A percentile compares a stretch with the other conserved stretches of the same genome.
Evolutionary conservation across 2,329 filamentous ascomycete genomes (phyloP).

Genomic region (Ophiocordyceps camponoti-rufipedis): DNA sequence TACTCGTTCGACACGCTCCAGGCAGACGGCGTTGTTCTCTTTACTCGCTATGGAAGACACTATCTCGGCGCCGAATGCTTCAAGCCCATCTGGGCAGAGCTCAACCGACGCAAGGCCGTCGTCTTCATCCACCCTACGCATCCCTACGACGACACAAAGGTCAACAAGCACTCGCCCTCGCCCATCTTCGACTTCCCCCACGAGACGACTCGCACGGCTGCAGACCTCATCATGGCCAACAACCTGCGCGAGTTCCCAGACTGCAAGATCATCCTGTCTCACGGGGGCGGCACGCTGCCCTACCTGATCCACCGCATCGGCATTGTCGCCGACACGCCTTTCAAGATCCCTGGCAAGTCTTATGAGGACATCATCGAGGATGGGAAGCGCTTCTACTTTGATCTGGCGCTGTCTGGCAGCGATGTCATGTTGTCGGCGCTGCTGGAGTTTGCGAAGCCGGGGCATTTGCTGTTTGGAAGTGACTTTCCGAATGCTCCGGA

Average conservation of each 20-base stretch:
- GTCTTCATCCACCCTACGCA: not conserved
- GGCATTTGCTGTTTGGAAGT: not conserved
- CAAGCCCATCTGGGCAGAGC: not conserved
- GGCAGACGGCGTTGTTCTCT: not conserved
- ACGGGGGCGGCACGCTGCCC: not conserved
- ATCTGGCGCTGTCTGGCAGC: not conserved
- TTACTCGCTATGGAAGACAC: not conserved
- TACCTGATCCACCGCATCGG: not conserved
- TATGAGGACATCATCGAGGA: not conserved
- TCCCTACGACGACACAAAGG: not conserved
- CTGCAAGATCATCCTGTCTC: not conserved
- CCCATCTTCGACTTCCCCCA: not conserved
- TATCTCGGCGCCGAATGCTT: not conserved
- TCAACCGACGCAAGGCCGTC: not conserved
- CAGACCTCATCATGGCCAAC: not conserved
- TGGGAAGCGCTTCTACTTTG: not conserved
- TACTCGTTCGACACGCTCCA: not conserved
- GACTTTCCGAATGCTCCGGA: not conserved
- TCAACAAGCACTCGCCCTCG: not conserved
- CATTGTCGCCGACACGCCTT: not conserved
- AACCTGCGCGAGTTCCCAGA: not conserved
- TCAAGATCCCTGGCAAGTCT: not conserved
- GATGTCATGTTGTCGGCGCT: not conserved
- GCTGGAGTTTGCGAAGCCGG: not conserved
- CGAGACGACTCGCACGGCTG: not conserved